phyloP scores from a whole-genome alignment of 345 rosid species.

The Abelmoschus esculentus region DNA sequence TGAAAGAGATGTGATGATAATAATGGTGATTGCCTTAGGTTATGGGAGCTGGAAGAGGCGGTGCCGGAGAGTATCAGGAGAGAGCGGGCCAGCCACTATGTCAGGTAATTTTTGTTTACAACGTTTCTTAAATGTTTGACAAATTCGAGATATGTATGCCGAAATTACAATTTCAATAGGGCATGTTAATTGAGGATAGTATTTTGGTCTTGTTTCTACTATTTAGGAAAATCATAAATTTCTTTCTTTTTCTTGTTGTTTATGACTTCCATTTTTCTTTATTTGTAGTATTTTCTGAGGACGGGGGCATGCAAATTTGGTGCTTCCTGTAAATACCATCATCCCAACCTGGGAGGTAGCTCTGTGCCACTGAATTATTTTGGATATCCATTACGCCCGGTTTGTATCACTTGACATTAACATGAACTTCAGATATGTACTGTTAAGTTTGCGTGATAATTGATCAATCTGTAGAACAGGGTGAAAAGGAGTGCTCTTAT shows the following conservation, averaged over 20 bases:
- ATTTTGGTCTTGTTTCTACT: background rate
- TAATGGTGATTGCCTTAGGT: constrained; percentile 31
- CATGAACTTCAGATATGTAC: background rate
- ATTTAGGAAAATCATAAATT: constrained; percentile 2
- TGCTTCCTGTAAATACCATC: constrained; percentile 86
- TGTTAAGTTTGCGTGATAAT: constrained; percentile 9
- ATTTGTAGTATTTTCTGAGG: constrained; percentile 70
- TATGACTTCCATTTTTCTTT: background rate
- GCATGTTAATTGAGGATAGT: background rate
- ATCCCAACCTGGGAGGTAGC: constrained; percentile 69
- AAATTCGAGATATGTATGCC: background rate
- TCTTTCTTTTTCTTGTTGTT: background rate
- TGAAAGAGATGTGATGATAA: constrained; percentile 8
- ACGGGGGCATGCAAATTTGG: constrained; percentile 92
- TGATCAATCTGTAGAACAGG: constrained; percentile 38
- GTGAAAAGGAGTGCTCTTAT: constrained; percentile 81
- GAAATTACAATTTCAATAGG: constrained; percentile 3
- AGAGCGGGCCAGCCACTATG: constrained; percentile 70
- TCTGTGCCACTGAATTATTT: constrained; percentile 48
- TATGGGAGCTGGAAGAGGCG: constrained; percentile 44
- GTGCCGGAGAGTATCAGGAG: constrained; percentile 63
- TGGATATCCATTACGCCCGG: constrained; percentile 89
- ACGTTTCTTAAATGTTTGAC: background rate
- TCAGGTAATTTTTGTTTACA: constrained; percentile 46
- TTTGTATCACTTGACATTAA: constrained; percentile 30